These are phyloP conservation scores for Sphagnum contortum DNA, from an alignment of 225 moss, liverwort and hornwort genomes.

Conservation along the genomic window DNA sequence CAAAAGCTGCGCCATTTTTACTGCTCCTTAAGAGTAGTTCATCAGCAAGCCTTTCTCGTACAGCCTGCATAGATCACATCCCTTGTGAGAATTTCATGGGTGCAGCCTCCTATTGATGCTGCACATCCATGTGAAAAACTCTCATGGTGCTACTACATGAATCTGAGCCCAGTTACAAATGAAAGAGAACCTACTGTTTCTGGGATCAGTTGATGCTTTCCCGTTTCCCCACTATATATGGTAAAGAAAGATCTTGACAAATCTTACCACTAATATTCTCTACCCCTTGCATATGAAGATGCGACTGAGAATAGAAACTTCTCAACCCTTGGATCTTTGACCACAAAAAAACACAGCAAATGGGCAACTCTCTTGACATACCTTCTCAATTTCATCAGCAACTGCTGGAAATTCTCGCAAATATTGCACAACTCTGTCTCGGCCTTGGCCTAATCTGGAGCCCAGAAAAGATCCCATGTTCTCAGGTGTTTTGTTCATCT, in stretches of 20 bases:
- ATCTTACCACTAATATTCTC: too few species aligned
- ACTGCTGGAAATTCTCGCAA: slow-evolving; percentile 57
- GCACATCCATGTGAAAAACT: not conserved
- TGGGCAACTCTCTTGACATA: not conserved
- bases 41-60: slow-evolving; percentile 53
- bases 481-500: not conserved
- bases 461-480: slow-evolving; percentile 7
- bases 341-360: too few species aligned
- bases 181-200: too few species aligned
- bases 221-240: too few species aligned
- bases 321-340: too few species aligned
- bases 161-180: too few species aligned
- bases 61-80: slow-evolving; percentile 37
- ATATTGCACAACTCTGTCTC: slow-evolving; percentile 79
- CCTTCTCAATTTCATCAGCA: slow-evolving; percentile 62
- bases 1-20: slow-evolving; percentile 25
- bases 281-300: too few species aligned
- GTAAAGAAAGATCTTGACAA: too few species aligned
- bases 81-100: not conserved
- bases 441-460: slow-evolving; percentile 81
- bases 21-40: slow-evolving; percentile 49
- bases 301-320: too few species aligned
- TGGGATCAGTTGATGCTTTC: too few species aligned
- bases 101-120: not conserved
- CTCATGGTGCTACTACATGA: too few species aligned